Evolutionary conservation across 257 asterid species (phyloP).

Genomic region (Coffea eugenioides): DNA sequence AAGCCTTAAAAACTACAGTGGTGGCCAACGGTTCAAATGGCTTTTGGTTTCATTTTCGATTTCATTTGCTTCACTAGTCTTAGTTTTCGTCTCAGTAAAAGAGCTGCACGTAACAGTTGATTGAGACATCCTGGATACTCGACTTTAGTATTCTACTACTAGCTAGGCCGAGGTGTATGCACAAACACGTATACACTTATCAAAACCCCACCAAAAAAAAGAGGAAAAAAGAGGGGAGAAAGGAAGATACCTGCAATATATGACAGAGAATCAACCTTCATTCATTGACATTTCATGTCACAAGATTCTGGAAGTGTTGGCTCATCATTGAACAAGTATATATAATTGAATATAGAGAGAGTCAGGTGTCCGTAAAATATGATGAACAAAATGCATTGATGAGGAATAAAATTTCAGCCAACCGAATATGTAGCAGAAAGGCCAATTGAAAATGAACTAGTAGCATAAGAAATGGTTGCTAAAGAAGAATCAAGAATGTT

Average conservation of each 20-base stretch:
- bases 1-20: too few species aligned
- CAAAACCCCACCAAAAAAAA: too few species aligned
- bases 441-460: neutral
- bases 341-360: slow-evolving; percentile 6
- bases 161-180: neutral
- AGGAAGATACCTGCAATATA: neutral
- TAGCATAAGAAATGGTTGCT: neutral
- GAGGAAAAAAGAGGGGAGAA: too few species aligned
- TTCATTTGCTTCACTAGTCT: neutral
- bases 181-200: neutral
- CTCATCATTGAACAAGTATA: slow-evolving; percentile 19
- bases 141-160: neutral
- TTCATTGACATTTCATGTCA: slow-evolving; percentile 8
- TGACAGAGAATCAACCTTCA: neutral
- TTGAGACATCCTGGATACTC: neutral
- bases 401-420: slow-evolving; percentile 5
- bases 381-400: slow-evolving; percentile 7
- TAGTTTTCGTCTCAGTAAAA: too few species aligned
- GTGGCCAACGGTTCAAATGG: too few species aligned
- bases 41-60: neutral
- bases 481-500: slow-evolving; percentile 13
- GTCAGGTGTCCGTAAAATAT: neutral
- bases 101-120: too few species aligned
- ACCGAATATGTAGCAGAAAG: slow-evolving; percentile 19
- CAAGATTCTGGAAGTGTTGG: slow-evolving; percentile 3